A percentile compares a stretch with the other conserved stretches of the same genome.
These are phyloP conservation scores for Microsporum canis DNA, from an alignment of 2,329 filamentous ascomycete genomes.

Conservation along the genomic window DNA sequence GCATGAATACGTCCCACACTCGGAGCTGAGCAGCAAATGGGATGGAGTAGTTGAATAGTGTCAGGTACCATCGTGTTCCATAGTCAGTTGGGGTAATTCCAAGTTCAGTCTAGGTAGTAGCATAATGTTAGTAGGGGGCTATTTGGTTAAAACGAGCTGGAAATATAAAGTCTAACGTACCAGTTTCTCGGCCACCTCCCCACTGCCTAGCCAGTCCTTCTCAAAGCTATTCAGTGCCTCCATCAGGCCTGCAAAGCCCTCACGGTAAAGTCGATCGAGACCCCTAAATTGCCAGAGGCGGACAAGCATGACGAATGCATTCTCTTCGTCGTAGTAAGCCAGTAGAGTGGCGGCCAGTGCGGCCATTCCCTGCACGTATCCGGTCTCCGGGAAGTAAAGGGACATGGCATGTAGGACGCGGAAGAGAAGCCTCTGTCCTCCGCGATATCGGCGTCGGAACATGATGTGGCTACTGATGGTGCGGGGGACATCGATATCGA, in stretches of 20 bases:
- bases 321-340: slow-evolving; percentile 94
- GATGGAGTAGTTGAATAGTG: slow-evolving; percentile 91
- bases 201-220: slow-evolving; percentile 63
- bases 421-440: slow-evolving; percentile 84
- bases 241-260: slow-evolving; percentile 79
- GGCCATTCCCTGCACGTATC: slow-evolving; percentile 98
- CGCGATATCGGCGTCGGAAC: slow-evolving; percentile 84
- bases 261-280: slow-evolving; percentile 69
- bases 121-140: not conserved
- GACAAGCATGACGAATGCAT: slow-evolving; percentile 91
- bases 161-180: slow-evolving; percentile 43
- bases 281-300: slow-evolving; percentile 84
- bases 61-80: slow-evolving; percentile 93
- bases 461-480: slow-evolving; percentile 95
- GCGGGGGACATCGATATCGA: slow-evolving; percentile 89
- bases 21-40: slow-evolving; percentile 89
- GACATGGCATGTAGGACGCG: slow-evolving; percentile 84
- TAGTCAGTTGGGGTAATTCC: slow-evolving; percentile 82
- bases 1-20: slow-evolving; percentile 96
- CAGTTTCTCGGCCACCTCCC: slow-evolving; percentile 68
- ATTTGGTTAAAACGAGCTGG: not conserved
- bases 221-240: slow-evolving; percentile 76
- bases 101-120: slow-evolving; percentile 52
- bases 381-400: slow-evolving; percentile 78
- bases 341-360: slow-evolving; percentile 82